Evolutionary conservation across 78 protist species (phyloP).

Genomic region (Dictyostelium firmibasis): DNA sequence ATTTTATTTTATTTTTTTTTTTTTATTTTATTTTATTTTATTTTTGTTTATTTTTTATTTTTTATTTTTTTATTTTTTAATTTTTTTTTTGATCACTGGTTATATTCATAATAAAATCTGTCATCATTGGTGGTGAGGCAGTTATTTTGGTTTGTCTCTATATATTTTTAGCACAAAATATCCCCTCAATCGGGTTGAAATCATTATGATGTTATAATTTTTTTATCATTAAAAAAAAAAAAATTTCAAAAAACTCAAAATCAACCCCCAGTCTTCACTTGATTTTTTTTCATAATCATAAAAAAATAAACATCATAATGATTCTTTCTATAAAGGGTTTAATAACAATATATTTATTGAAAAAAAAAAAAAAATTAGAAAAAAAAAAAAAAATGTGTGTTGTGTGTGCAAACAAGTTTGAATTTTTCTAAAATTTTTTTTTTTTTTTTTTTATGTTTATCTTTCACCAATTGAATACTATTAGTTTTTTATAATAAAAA

Average conservation of each 20-base stretch:
- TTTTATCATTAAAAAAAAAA: no score
- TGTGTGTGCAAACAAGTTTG: not conserved
- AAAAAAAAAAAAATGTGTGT: no score
- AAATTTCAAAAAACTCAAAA: not conserved
- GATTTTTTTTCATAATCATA: not conserved
- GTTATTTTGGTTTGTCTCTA: no score
- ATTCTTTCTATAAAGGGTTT: not conserved
- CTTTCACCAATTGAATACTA: no score
- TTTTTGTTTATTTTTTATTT: no score
- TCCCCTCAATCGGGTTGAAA: not conserved
- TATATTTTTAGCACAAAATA: not conserved
- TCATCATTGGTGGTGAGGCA: no score
- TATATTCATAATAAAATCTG: not conserved
- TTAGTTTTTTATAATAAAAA: no score
- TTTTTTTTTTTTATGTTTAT: no score
- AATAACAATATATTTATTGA: not conserved
- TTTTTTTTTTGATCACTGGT: not conserved
- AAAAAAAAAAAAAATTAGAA: not conserved
- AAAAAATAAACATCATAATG: not conserved
- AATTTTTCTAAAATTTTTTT: no score
- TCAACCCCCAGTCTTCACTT: not conserved
- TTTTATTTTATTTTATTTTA: not conserved
- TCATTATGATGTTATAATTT: not conserved
- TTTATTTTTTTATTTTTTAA: no score
- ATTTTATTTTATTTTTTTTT: not conserved